Evolutionary conservation across 1,284 basidiomycete genomes (phyloP), one percentile per base, ranked within the genome.

Genomic region (Chondrostereum purpureum): DNA sequence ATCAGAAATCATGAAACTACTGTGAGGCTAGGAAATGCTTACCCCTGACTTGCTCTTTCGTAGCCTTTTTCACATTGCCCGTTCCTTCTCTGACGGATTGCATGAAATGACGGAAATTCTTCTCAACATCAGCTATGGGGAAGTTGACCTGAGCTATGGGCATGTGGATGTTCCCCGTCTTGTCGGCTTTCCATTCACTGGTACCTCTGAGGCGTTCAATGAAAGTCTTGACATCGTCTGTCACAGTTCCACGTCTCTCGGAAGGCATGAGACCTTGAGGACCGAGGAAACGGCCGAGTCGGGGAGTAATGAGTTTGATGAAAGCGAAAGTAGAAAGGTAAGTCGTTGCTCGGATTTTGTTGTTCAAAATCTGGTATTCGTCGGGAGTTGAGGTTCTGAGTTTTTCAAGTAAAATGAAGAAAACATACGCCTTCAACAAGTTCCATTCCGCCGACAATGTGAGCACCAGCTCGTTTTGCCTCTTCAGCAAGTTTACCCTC

Each of bases 251-350:
- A 53, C 95, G 78, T 64, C 94, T 86, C 50, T 87, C 87, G 5
- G 88, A 90, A 12, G 95, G 95, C 92, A 99, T 98, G 44, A 99
- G 67, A 50, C 94, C 94, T 50, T 91, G 83, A 35, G 92, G 94
- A 59, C 95, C 96, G 19, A 99, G 75, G 49, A 91, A 80, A 54
- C 94, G 83, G 23, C 93, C 94, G 5, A 98, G 75, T 55, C 78
- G 79, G 11, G 84, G 81, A 18, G 88, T 83, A 50, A 98, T 88
- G 23, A 78, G 67, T 20, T 82, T 78, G 47, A 96, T 79, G 56
- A 97, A 77, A 13, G 78, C 75, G 3, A 89, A 80, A 0, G 91
- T 92, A 43, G 86, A 88, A 18, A 99, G 75, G 53, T 92, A 85
- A 41, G 88, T 83, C 12, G 88, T 90, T n/a, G 82, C 87, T 54